Evolutionary conservation across 768 basidiomycete species (phyloP).

Genomic region (Asterophora parasitica): DNA sequence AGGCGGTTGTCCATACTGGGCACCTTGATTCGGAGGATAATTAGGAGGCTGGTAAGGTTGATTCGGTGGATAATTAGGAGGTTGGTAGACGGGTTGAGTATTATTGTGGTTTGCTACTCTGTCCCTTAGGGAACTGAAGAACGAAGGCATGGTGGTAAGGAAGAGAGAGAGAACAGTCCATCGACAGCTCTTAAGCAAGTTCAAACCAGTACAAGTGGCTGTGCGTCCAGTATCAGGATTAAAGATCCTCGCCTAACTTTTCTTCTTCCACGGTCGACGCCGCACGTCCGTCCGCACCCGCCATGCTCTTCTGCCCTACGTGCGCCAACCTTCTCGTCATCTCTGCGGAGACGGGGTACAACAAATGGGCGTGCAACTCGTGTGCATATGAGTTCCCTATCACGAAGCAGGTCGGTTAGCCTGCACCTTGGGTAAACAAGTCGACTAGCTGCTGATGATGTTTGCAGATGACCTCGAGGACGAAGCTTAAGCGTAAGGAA

Average conservation of each 20-base stretch:
- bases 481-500: slow-evolving; percentile 79
- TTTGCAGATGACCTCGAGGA: slow-evolving; percentile 86
- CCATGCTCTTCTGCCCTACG: slow-evolving; percentile 92
- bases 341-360: slow-evolving; percentile 70
- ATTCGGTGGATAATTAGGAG: background rate
- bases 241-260: too few relatives aligned
- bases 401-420: slow-evolving; percentile 61
- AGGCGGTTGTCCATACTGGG: too few relatives aligned
- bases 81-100: too few relatives aligned
- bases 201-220: too few relatives aligned
- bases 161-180: background rate
- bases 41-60: background rate
- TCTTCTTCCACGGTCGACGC: background rate
- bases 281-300: background rate
- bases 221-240: background rate
- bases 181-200: background rate
- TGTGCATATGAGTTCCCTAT: slow-evolving; percentile 97
- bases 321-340: slow-evolving; percentile 86
- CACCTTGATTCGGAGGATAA: too few relatives aligned
- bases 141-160: slow-evolving; percentile 7
- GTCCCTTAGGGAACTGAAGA: slow-evolving; percentile 10
- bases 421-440: slow-evolving; percentile 20
- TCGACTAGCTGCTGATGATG: background rate
- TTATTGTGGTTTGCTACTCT: too few relatives aligned
- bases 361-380: slow-evolving; percentile 91